phyloP scores from a whole-genome alignment of 2,329 filamentous ascomycete species.

The Domatiomyces globalis region DNA sequence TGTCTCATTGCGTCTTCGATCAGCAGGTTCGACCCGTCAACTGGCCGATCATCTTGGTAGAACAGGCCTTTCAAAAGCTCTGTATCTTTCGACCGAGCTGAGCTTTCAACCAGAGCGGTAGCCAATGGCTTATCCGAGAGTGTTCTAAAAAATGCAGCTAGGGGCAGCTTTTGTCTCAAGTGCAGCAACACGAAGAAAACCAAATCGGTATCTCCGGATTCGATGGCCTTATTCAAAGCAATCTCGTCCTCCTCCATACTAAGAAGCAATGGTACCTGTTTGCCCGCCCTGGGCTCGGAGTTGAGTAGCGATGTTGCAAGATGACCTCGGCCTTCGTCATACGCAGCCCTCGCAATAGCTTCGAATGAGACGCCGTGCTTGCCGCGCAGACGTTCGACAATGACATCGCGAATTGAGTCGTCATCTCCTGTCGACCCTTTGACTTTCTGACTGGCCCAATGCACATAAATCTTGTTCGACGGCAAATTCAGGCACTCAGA shows the following conservation, averaged over 20 bases:
- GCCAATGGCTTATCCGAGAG: conserved; percentile 77
- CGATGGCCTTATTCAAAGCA: conserved; percentile 88
- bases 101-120: conserved; percentile 76
- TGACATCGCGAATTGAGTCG: conserved; percentile 68
- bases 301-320: conserved; percentile 84
- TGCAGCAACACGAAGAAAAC: conserved; percentile 79
- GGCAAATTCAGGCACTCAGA: conserved; percentile 76
- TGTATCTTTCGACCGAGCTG: conserved; percentile 63
- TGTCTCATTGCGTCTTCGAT: conserved; percentile 69
- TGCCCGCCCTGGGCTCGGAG: conserved; percentile 85
- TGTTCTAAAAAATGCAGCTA: conserved; percentile 82
- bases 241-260: conserved; percentile 94
- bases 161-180: conserved; percentile 75
- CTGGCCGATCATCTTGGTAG: conserved; percentile 85
- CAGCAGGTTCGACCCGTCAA: conserved; percentile 79
- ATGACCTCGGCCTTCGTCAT: conserved; percentile 80
- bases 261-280: conserved; percentile 82
- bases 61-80: conserved; percentile 86
- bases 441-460: conserved; percentile 94
- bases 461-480: conserved; percentile 81
- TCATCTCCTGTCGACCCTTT: conserved; percentile 73
- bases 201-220: conserved; percentile 87
- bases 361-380: conserved; percentile 94
- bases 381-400: conserved; percentile 73
- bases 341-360: conserved; percentile 79